Evolutionary conservation across 164 flowering plant species (phyloP).

Genomic region (Berberis thunbergii): DNA sequence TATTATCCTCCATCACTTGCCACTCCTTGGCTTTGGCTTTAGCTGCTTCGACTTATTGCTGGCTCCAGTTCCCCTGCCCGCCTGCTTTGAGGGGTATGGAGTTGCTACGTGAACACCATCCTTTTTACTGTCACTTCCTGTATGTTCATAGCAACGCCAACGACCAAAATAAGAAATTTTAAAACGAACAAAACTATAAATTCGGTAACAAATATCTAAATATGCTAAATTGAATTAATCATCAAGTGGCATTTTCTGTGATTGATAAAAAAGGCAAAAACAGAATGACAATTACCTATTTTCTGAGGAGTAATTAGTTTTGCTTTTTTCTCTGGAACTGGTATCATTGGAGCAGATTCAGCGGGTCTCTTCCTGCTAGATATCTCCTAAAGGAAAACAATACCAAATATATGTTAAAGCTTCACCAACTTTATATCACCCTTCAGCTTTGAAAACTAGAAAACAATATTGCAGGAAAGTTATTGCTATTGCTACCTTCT

Average conservation of each 20-base stretch:
- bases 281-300: constrained; percentile 28
- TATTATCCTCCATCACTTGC: no score
- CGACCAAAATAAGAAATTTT: background rate
- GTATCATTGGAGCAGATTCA: constrained; percentile 37
- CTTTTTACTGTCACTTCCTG: constrained; percentile 49
- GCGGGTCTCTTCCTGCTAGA: constrained; percentile 49
- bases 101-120: constrained; percentile 46
- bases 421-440: background rate
- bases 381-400: constrained; percentile 20
- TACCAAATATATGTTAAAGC: background rate
- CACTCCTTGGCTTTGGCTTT: no score
- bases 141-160: background rate
- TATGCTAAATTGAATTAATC: background rate
- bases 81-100: constrained; percentile 55
- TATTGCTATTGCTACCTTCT: constrained; percentile 24
- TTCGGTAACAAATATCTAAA: background rate
- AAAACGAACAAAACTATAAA: background rate
- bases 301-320: constrained; percentile 59
- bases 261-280: no score
- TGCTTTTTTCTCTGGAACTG: constrained; percentile 54
- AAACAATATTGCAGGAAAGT: background rate
- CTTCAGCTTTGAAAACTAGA: background rate
- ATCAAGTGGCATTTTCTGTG: background rate
- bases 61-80: constrained; percentile 34
- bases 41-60: constrained; percentile 38